Evolutionary conservation across 2,329 filamentous ascomycete genomes (phyloP).

Genomic region (Ceratocystis diversiconidia): DNA sequence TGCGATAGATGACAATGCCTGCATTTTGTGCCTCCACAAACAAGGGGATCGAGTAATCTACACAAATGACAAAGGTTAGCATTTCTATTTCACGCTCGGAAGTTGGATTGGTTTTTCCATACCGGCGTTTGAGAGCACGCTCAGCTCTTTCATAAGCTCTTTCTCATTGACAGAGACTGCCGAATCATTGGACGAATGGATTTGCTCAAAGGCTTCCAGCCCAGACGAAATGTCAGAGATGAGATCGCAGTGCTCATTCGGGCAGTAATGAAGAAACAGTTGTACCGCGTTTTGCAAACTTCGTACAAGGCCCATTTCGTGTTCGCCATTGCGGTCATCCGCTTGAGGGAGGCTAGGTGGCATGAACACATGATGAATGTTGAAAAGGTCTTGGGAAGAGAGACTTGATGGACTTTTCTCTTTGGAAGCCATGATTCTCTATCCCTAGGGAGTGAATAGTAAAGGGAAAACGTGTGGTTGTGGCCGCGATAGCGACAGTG

Average conservation of each 20-base stretch:
- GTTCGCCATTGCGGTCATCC: neutral
- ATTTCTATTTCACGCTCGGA: no score
- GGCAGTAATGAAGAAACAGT: neutral
- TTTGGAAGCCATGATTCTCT: no score
- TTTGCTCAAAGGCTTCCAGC: neutral
- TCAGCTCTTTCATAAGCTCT: neutral
- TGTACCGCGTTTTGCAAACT: neutral
- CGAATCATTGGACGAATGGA: neutral
- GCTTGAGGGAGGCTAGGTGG: no score
- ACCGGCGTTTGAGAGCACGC: neutral
- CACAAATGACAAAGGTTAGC: neutral
- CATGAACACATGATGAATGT: neutral
- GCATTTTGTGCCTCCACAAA: constrained; percentile 27
- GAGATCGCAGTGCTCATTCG: neutral
- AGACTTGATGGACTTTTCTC: no score
- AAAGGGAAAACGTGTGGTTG: no score
- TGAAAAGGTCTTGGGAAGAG: neutral
- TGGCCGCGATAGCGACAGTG: no score
- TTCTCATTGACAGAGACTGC: neutral
- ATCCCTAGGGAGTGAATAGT: no score
- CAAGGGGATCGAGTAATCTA: constrained; percentile 21
- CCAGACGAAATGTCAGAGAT: neutral
- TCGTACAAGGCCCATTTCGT: neutral
- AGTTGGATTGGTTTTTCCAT: neutral
- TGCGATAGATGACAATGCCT: constrained; percentile 23